phyloP scores from a whole-genome alignment of 257 asterid species.

The Fraxinus americana region DNA sequence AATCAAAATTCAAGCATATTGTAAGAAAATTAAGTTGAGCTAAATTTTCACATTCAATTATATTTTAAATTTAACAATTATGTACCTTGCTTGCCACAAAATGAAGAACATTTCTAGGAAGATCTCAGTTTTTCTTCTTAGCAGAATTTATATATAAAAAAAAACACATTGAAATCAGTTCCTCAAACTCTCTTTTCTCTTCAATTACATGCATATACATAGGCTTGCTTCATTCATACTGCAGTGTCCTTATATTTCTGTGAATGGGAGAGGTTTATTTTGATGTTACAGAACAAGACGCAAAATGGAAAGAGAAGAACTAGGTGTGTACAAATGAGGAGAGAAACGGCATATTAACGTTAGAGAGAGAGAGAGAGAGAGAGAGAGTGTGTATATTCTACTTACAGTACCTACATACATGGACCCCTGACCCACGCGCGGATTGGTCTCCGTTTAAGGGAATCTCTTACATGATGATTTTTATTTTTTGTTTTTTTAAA shows the following conservation, averaged over 20 bases:
- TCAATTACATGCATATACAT: conserved; percentile 14
- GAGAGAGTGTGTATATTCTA: background rate
- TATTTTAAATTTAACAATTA: conserved; percentile 18
- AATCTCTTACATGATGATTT: background rate
- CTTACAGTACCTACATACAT: background rate
- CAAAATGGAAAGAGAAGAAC: conserved; percentile 17
- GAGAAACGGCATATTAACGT: conserved; percentile 20
- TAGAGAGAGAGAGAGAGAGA: background rate
- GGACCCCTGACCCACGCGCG: background rate
- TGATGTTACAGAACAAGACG: conserved; percentile 33
- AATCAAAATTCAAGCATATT: conserved; percentile 22
- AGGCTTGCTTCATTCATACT: conserved; percentile 23
- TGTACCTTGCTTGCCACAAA: conserved; percentile 47
- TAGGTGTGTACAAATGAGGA: conserved; percentile 20
- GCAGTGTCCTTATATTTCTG: conserved; percentile 23
- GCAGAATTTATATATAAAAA: conserved; percentile 6
- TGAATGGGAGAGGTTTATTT: conserved; percentile 33
- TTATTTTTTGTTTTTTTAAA: too few relatives aligned
- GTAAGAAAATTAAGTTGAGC: conserved; percentile 19
- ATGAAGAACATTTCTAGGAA: conserved; percentile 44
- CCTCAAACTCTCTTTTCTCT: conserved; percentile 16
- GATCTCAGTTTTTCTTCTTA: conserved; percentile 36
- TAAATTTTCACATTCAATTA: conserved; percentile 23
- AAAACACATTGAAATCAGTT: conserved; percentile 19
- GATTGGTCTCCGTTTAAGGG: background rate